phyloP scores from a whole-genome alignment of 176 grass and related monocot species.

The Musa beccarii region DNA sequence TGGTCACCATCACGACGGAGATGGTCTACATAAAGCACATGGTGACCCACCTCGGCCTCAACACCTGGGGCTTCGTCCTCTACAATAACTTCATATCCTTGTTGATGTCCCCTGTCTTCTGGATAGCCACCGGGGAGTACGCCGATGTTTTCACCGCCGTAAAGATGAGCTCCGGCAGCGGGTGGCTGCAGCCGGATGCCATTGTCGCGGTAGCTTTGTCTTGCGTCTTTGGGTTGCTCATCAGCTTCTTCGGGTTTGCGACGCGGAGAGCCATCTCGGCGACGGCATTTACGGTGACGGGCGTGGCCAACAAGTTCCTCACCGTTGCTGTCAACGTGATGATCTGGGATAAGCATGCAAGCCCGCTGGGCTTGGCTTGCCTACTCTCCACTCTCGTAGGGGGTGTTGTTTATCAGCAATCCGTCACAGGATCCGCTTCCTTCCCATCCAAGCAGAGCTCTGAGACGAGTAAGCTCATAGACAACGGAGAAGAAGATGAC shows the following conservation, averaged over 20 bases:
- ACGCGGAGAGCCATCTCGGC: not conserved
- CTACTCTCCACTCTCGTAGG: not conserved
- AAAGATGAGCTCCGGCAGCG: not conserved
- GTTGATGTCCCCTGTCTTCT: not conserved
- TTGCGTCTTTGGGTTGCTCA: not conserved
- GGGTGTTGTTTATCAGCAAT: not conserved
- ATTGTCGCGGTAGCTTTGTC: not conserved
- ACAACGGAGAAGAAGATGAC: no score
- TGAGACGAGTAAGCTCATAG: no score
- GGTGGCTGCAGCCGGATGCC: not conserved
- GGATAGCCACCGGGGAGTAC: not conserved
- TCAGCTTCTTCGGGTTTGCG: conserved; percentile 8
- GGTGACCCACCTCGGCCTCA: conserved; percentile 1
- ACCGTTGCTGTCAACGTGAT: conserved; percentile 1
- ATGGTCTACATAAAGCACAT: conserved; percentile 9
- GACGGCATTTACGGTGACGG: conserved; percentile 3
- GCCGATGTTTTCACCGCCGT: conserved; percentile 4
- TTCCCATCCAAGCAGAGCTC: not conserved
- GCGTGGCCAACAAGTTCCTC: conserved; percentile 1
- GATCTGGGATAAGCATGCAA: conserved; percentile 1
- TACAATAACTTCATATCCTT: not conserved
- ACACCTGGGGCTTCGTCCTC: not conserved
- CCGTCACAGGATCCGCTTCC: not conserved
- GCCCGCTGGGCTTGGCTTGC: not conserved
- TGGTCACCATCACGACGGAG: conserved; percentile 1